Evolutionary conservation across 768 basidiomycete species (phyloP).

Genomic region (Leccinum incarnatum): DNA sequence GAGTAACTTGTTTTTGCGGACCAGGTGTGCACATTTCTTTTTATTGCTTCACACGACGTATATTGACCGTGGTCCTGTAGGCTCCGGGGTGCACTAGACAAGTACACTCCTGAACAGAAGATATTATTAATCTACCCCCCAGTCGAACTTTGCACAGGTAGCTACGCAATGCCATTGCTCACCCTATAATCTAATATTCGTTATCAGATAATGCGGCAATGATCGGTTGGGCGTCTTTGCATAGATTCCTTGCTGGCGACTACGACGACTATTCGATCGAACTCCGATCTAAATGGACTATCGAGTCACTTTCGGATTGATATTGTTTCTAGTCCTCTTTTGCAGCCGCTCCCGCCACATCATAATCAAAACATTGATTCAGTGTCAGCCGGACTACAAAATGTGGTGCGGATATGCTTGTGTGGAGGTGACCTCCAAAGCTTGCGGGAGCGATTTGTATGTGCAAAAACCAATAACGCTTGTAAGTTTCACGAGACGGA

Average conservation of each 20-base stretch:
- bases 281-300: constrained; percentile 72
- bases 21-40: constrained; percentile 44
- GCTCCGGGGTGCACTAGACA: constrained; percentile 29
- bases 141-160: constrained; percentile 76
- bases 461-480: neutral
- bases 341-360: neutral
- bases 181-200: neutral
- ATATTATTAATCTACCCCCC: constrained; percentile 73
- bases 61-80: constrained; percentile 23
- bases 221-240: constrained; percentile 92
- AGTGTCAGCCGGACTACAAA: no score
- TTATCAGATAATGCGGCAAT: constrained; percentile 89
- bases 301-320: constrained; percentile 42
- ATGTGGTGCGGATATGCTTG: neutral
- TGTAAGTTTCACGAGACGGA: neutral
- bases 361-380: neutral
- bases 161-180: constrained; percentile 1
- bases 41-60: neutral
- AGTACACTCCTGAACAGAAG: constrained; percentile 27
- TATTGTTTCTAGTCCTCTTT: neutral
- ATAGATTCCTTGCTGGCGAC: constrained; percentile 65
- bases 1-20: constrained; percentile 70
- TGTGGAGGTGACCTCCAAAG: neutral
- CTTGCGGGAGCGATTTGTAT: no score
- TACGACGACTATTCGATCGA: constrained; percentile 61